Conservation (phyloP, 2,329 filamentous ascomycete species). For the Ceratocystis lukuohia region DNA sequence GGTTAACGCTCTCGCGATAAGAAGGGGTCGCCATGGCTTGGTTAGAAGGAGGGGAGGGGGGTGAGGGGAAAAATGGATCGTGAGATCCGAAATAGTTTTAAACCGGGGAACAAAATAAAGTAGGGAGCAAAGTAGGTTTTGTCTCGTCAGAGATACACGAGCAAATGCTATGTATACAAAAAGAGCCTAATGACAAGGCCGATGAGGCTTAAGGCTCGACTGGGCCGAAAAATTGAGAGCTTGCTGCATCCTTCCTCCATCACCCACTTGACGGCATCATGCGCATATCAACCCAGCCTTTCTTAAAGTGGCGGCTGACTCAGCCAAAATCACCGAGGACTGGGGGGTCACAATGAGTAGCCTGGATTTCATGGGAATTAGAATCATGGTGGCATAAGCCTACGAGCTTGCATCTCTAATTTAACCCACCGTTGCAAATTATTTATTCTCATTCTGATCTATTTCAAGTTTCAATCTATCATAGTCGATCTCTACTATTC, state of each 20-base stretch:
- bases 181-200: slow-evolving; percentile 13
- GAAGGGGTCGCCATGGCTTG: slow-evolving; percentile 28
- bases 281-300: slow-evolving; percentile 7
- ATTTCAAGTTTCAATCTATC: neutral
- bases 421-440: neutral
- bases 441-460: neutral
- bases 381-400: neutral
- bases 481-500: neutral
- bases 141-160: neutral
- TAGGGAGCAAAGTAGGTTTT: neutral
- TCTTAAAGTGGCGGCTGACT: slow-evolving; percentile 18
- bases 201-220: slow-evolving; percentile 16
- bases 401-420: neutral
- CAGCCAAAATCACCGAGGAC: neutral
- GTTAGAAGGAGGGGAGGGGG: neutral
- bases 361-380: neutral
- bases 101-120: neutral
- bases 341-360: neutral
- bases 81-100: neutral
- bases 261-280: slow-evolving; percentile 15
- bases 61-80: neutral
- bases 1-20: slow-evolving; percentile 42
- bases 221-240: slow-evolving; percentile 20
- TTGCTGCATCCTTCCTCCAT: slow-evolving; percentile 15
- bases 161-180: neutral